A percentile compares a stretch with the other conserved stretches of the same genome.
Conservation (phyloP, 345 rosid species). For the Salix purpurea region DNA sequence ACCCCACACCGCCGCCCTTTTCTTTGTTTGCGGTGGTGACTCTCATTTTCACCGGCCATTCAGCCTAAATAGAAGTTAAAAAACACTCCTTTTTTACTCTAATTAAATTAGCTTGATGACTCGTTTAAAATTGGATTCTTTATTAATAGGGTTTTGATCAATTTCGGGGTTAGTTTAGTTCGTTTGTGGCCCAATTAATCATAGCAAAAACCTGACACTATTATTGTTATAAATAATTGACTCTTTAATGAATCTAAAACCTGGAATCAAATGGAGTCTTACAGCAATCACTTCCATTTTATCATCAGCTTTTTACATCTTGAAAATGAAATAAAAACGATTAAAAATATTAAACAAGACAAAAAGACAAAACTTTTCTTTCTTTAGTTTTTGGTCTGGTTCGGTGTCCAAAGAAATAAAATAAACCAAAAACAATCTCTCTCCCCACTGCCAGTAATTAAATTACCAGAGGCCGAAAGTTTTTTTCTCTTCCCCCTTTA, state of each 20-base stretch:
- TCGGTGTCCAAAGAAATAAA: neutral
- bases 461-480: slow-evolving; percentile 22
- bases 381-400: neutral
- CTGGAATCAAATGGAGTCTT: too few relatives aligned
- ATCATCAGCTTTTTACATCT: neutral
- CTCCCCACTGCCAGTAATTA: neutral
- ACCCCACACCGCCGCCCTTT: slow-evolving; percentile 7
- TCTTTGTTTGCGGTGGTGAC: slow-evolving; percentile 2
- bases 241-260: too few relatives aligned
- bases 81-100: neutral
- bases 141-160: too few relatives aligned
- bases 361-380: neutral
- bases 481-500: slow-evolving; percentile 16
- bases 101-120: neutral
- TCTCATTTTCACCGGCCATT: slow-evolving; percentile 25
- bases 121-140: too few relatives aligned
- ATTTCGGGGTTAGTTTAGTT: too few relatives aligned
- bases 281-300: too few relatives aligned
- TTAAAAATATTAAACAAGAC: neutral
- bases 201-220: too few relatives aligned
- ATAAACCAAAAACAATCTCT: neutral
- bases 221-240: too few relatives aligned
- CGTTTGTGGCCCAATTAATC: too few relatives aligned
- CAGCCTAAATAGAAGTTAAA: neutral
- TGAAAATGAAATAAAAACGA: too few relatives aligned